Conservation (phyloP, 2,329 filamentous ascomycete species). For the Hypoxylon sp. region DNA sequence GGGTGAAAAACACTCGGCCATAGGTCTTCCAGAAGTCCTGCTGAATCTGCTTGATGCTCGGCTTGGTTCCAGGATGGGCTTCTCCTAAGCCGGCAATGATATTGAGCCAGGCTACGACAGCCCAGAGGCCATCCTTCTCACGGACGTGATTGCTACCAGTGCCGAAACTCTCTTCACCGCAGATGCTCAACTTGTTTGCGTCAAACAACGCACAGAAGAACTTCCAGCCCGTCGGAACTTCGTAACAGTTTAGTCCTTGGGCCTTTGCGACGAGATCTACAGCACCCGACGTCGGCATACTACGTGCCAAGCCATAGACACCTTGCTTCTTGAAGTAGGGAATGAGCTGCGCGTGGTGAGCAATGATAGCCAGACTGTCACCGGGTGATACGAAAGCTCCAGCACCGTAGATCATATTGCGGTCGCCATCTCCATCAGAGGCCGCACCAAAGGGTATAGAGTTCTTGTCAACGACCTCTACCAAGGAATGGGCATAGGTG, state of each 20-base stretch:
- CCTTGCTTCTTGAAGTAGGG: conserved; percentile 99
- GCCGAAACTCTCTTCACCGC: conserved; percentile 97
- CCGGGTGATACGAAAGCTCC: conserved; percentile 96
- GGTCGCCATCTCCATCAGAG: conserved; percentile 96
- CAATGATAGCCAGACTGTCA: conserved; percentile 97
- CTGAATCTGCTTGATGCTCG: conserved; percentile 96
- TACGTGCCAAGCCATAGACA: conserved; percentile 93
- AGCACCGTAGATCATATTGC: conserved; percentile 99
- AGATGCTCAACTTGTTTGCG: conserved; percentile 95
- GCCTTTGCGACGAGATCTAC: conserved; percentile 97
- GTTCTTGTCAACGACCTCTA: conserved; percentile 92
- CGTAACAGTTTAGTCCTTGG: conserved; percentile 90
- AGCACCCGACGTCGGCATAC: conserved; percentile 96
- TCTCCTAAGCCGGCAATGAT: conserved; percentile 95
- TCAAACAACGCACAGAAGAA: conserved; percentile 98
- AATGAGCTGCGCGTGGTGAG: conserved; percentile 94
- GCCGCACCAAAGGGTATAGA: conserved; percentile 96
- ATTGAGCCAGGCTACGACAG: conserved; percentile 97
- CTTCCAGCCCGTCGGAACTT: conserved; percentile 99
- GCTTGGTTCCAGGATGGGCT: conserved; percentile 80
- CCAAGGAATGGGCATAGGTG: conserved; percentile 94
- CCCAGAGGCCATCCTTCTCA: conserved; percentile 99
- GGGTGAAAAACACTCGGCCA: conserved; percentile 98
- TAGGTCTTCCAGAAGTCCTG: conserved; percentile 97
- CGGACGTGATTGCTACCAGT: conserved; percentile 99